These are phyloP conservation scores for Cryptococcus depauperatus DNA, from an alignment of 1,284 basidiomycete species.

Conservation along the genomic window DNA sequence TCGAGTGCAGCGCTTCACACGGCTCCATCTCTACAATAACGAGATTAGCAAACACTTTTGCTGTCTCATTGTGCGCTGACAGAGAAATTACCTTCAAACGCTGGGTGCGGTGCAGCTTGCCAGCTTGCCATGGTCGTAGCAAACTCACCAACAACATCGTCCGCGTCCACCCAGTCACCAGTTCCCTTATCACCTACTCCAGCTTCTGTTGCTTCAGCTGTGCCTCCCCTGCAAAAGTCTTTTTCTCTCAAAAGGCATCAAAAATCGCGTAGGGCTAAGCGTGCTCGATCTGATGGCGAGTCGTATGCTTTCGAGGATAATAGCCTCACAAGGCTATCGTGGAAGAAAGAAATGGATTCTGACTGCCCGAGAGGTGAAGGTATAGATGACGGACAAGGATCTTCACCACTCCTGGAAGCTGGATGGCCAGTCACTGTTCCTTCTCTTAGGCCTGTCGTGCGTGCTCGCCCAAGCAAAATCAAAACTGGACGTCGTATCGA, in stretches of 20 bases:
- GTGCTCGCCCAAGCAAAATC: conserved; percentile 1
- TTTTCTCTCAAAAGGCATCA: background rate
- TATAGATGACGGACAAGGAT: background rate
- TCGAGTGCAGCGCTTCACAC: no score
- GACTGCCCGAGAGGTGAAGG: background rate
- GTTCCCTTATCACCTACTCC: background rate
- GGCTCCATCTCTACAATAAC: no score
- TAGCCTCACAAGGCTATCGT: background rate
- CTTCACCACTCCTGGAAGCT: no score
- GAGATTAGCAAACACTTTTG: no score
- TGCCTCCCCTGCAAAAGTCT: background rate
- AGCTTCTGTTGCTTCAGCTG: background rate
- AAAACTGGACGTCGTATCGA: background rate
- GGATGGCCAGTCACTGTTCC: background rate
- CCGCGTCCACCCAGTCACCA: background rate
- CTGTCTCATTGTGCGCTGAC: no score
- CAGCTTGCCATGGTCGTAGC: no score
- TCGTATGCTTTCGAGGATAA: no score
- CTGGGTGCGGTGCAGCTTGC: no score
- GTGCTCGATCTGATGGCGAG: background rate
- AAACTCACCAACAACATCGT: background rate
- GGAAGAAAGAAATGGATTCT: background rate
- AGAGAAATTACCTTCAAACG: no score
- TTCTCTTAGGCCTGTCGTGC: background rate
- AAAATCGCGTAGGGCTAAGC: background rate